Percentiles rank a stretch among this genome's conserved stretches.
These are phyloP conservation scores for Kodamaea arcana DNA, from an alignment of 1,139 yeast species.

Conservation along the genomic window DNA sequence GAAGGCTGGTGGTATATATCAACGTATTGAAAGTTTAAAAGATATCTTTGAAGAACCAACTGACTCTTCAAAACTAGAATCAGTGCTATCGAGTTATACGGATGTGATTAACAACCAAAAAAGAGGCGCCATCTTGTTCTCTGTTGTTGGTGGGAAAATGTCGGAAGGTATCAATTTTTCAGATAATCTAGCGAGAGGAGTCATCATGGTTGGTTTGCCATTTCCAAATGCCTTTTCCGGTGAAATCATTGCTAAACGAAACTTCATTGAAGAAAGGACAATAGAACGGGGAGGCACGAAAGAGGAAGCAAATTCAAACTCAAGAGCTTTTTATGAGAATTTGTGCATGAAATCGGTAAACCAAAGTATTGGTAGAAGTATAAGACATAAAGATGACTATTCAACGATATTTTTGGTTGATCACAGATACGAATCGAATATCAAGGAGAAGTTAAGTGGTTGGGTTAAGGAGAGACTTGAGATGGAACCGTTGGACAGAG, in stretches of 20 bases:
- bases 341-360: constrained; percentile 89
- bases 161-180: constrained; percentile 94
- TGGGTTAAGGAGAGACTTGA: constrained; percentile 62
- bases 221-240: constrained; percentile 85
- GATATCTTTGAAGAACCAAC: constrained; percentile 55
- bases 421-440: constrained; percentile 49
- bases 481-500: constrained; percentile 8
- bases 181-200: constrained; percentile 81
- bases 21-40: constrained; percentile 35
- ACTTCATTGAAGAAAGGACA: constrained; percentile 53
- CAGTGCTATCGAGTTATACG: constrained; percentile 50
- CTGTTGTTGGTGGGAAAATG: constrained; percentile 91
- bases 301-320: constrained; percentile 40
- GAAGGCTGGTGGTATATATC: constrained; percentile 34
- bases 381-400: constrained; percentile 78
- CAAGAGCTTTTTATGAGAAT: constrained; percentile 71
- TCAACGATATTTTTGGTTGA: constrained; percentile 75
- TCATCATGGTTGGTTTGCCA: constrained; percentile 85
- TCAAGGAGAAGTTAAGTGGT: constrained; percentile 62
- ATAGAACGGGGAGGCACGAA: constrained; percentile 37
- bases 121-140: constrained; percentile 64
- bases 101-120: constrained; percentile 19
- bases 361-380: constrained; percentile 91
- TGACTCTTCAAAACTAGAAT: constrained; percentile 37
- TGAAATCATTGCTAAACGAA: constrained; percentile 71